Evolutionary conservation across 352 stramenopile species (phyloP).

Genomic region (Lagenidium sp.): DNA sequence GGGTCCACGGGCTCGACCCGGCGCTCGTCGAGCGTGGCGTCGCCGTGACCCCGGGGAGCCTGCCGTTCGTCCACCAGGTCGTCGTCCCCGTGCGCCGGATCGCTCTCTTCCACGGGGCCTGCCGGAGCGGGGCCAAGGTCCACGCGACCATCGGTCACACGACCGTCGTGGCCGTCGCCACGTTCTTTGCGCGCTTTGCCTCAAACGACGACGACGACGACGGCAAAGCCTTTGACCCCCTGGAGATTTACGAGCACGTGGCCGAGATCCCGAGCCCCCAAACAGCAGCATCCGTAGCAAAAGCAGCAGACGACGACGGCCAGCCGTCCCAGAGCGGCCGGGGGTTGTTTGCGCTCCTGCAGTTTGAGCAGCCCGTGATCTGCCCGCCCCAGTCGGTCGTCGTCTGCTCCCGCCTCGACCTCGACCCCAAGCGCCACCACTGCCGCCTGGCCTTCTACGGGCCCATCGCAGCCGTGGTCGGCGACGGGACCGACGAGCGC

Average conservation of each 20-base stretch:
- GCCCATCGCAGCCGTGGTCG: conserved; percentile 28
- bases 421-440: conserved; percentile 42
- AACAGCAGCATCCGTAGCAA: too few species aligned
- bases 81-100: conserved; percentile 46
- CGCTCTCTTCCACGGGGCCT: conserved; percentile 40
- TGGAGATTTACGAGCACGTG: conserved; percentile 37
- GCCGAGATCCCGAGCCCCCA: conserved; percentile 16
- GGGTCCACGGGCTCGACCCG: conserved; percentile 72
- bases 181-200: conserved; percentile 40
- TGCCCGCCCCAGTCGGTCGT: conserved; percentile 39
- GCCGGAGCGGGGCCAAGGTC: conserved; percentile 60
- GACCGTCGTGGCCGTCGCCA: conserved; percentile 55
- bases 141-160: conserved; percentile 69
- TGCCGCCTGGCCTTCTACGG: conserved; percentile 77
- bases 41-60: conserved; percentile 37
- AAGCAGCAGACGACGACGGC: neutral
- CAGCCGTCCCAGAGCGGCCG: neutral
- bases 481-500: conserved; percentile 2
- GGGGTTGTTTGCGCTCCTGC: conserved; percentile 40
- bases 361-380: conserved; percentile 60
- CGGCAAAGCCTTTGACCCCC: conserved; percentile 22
- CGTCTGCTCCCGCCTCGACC: conserved; percentile 69
- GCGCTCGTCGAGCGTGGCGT: conserved; percentile 51
- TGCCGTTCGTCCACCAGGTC: conserved; percentile 40
- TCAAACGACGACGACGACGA: neutral